These are phyloP conservation scores for Epichloe brachyelytri DNA, from an alignment of 2,329 filamentous ascomycete genomes.

Conservation along the genomic window DNA sequence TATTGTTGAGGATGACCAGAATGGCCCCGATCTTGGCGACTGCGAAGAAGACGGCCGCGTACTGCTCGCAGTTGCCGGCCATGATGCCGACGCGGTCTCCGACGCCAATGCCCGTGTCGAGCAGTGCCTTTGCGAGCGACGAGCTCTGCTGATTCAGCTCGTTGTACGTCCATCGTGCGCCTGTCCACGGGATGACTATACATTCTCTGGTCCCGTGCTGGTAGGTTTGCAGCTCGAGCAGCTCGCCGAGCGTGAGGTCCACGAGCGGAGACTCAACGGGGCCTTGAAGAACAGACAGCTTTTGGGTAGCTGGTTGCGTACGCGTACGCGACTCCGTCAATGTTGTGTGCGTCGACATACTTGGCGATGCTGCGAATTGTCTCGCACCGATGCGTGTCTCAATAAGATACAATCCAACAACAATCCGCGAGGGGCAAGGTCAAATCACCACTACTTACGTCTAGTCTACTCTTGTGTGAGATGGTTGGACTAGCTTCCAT, in stretches of 20 bases:
- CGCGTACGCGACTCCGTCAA: neutral
- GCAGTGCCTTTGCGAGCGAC: conserved; percentile 49
- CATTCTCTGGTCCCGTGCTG: conserved; percentile 54
- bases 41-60: conserved; percentile 63
- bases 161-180: conserved; percentile 59
- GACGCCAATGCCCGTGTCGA: conserved; percentile 51
- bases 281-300: conserved; percentile 51
- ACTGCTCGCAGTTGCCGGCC: conserved; percentile 71
- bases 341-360: neutral
- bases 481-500: no score
- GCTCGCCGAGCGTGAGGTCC: conserved; percentile 58
- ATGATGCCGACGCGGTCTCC: conserved; percentile 65
- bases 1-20: conserved; percentile 71
- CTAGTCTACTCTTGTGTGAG: no score
- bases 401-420: no score
- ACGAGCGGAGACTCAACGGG: conserved; percentile 56
- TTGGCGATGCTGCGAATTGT: no score
- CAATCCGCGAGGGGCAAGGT: no score
- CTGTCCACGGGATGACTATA: conserved; percentile 64
- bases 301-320: conserved; percentile 6
- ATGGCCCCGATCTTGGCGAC: conserved; percentile 54
- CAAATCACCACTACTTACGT: no score
- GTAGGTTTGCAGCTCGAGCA: conserved; percentile 57
- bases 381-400: no score
- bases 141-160: conserved; percentile 50